A percentile compares a stretch with the other conserved stretches of the same genome.
Evolutionary conservation across 2,329 filamentous ascomycete genomes (phyloP).

Genomic region (Phyllosticta citribraziliensis): DNA sequence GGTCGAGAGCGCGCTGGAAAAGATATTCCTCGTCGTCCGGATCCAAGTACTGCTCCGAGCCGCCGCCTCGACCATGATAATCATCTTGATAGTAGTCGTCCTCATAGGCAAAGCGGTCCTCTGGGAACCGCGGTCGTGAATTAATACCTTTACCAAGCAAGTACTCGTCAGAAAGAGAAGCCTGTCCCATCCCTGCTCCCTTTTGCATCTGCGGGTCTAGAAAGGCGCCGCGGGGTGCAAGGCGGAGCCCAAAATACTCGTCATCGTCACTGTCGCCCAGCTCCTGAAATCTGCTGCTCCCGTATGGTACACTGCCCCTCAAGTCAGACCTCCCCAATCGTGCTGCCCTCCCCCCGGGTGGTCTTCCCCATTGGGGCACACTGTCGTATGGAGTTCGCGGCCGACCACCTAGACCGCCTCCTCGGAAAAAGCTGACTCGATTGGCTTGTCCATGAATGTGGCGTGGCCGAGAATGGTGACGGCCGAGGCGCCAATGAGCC

Average conservation of each 20-base stretch:
- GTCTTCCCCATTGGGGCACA: constrained; percentile 98
- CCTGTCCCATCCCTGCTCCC: constrained; percentile 14
- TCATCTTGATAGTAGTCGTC: constrained; percentile 45
- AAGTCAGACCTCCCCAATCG: constrained; percentile 29
- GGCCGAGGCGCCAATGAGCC: constrained; percentile 91
- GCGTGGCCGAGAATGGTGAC: constrained; percentile 93
- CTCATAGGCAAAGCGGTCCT: constrained; percentile 34
- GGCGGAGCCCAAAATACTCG: constrained; percentile 13
- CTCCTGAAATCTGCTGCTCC: constrained; percentile 52
- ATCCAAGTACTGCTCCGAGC: constrained; percentile 10
- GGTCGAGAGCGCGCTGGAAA: constrained; percentile 66
- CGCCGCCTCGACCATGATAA: constrained; percentile 32
- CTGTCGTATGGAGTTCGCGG: constrained; percentile 81
- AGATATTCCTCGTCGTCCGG: constrained; percentile 59
- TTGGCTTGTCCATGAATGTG: constrained; percentile 92
- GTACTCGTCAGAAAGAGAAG: constrained; percentile 35
- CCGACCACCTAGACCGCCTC: constrained; percentile 99
- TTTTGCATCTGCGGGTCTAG: constrained; percentile 30
- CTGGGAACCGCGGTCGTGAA: constrained; percentile 12
- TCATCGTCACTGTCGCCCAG: constrained; percentile 44
- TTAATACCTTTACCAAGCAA: neutral
- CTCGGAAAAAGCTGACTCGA: constrained; percentile 99
- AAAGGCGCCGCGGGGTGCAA: constrained; percentile 29
- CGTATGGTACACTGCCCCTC: constrained; percentile 17
- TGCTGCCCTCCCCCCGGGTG: constrained; percentile 67